Base-by-base conservation (phyloP, 768 basidiomycete genomes). In the Rhodotorula diobovata region DNA sequence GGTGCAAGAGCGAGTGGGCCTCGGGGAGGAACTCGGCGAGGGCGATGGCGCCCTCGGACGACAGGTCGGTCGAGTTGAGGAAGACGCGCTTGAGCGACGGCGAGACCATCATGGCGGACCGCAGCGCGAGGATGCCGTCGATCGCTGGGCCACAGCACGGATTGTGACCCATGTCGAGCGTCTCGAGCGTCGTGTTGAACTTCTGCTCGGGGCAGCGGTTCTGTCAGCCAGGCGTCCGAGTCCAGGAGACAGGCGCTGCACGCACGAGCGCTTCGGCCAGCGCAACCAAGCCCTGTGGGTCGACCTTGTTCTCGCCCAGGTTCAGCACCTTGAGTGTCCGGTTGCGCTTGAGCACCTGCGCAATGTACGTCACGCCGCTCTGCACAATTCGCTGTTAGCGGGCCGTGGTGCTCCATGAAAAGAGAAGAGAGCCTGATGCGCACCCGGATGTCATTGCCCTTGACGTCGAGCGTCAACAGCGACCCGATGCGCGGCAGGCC, bases 1-100 rank as follows among this genome's bases (percentile, higher is more conserved):
- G 87, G 80, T 98, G 94, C 0, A 97, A 84, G 10, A 99, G 84
- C 0, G 89, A 89, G 28, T 84, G 85, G 0, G 90, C 88, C 79
- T 98, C 94, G 0, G 94, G 93, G 1, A 98, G 86, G 82, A 96
- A 98, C 80, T 98, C 95, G 5, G 95, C 96, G 4, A 98, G 85
- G 0, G 92, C 89, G 72, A 98, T 98, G 1, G 95, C 94, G 3
- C 93, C 93, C 0, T 88, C 83, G 1, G 90, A 89, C 0, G 86
- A 86, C 78, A 98, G 85, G 9, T 83, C 83, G 0, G 94, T 96
- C 6, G 88, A 87, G 14, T 91, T 89, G 32, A 98, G 85, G 83
- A 96, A 97, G 55, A 99, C 82, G 2, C 96, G 88, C 77, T 95
- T 97, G 45, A 99, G 85, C n/a, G 71, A 88, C 0, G 87, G 88